phyloP scores from a whole-genome alignment of 2,329 filamentous ascomycete species.

The Fusarium irregulare region DNA sequence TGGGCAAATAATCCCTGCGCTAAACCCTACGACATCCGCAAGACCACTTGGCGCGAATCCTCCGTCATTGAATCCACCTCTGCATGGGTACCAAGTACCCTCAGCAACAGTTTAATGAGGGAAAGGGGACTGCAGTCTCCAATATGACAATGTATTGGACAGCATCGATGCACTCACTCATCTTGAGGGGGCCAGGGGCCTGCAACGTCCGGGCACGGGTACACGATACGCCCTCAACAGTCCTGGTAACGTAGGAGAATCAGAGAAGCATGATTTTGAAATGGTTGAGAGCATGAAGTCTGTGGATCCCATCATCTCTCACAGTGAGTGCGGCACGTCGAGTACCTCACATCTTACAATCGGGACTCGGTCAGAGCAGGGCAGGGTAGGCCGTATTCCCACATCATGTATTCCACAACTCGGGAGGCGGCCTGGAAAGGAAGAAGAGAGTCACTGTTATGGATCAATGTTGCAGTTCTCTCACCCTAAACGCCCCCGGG shows the following conservation, averaged over 20 bases:
- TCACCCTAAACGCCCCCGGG: not conserved
- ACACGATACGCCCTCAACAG: constrained; percentile 28
- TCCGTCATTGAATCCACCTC: constrained; percentile 32
- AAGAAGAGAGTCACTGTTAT: constrained; percentile 18
- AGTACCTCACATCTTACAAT: constrained; percentile 36
- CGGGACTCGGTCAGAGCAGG: constrained; percentile 19
- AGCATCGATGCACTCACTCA: constrained; percentile 32
- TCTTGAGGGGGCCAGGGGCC: constrained; percentile 25
- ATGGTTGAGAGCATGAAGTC: constrained; percentile 37
- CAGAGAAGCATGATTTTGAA: constrained; percentile 30
- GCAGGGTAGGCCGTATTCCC: constrained; percentile 27
- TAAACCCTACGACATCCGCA: constrained; percentile 40
- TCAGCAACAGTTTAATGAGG: constrained; percentile 31
- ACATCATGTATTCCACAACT: constrained; percentile 37
- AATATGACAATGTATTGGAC: constrained; percentile 34
- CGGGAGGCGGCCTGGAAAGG: constrained; percentile 30
- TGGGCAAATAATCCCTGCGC: constrained; percentile 37
- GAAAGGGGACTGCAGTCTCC: constrained; percentile 34
- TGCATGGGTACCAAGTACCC: constrained; percentile 30
- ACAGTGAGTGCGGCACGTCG: constrained; percentile 33
- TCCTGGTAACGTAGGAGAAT: constrained; percentile 24
- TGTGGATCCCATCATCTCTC: constrained; percentile 30
- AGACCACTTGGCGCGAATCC: constrained; percentile 32
- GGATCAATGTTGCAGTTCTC: not conserved
- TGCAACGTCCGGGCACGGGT: constrained; percentile 29